Conservation (phyloP, 2,329 filamentous ascomycete species). For the Aspergillus sclerotialis region DNA sequence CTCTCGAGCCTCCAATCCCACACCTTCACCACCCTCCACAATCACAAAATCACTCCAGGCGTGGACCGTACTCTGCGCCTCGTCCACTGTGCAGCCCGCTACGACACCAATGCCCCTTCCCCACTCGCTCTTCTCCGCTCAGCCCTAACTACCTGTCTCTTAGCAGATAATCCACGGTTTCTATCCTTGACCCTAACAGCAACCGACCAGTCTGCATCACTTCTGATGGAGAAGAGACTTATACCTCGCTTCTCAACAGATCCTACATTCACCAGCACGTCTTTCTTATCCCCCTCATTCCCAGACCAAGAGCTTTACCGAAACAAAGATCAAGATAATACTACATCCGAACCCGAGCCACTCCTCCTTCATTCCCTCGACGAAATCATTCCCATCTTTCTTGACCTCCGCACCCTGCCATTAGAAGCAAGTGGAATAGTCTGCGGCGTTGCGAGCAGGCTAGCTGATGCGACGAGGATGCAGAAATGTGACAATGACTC, state of each 20-base stretch:
- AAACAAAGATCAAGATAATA: constrained; percentile 30
- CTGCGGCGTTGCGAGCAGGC: constrained; percentile 78
- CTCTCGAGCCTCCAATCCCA: constrained; percentile 73
- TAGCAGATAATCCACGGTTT: constrained; percentile 40
- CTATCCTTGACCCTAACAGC: constrained; percentile 41
- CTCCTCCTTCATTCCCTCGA: constrained; percentile 67
- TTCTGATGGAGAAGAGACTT: constrained; percentile 39
- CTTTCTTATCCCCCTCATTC: constrained; percentile 51
- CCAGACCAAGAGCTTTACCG: too few relatives aligned
- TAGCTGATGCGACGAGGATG: constrained; percentile 73
- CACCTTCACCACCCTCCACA: constrained; percentile 78
- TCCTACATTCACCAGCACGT: constrained; percentile 1
- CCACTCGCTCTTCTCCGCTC: constrained; percentile 33
- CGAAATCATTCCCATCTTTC: constrained; percentile 72
- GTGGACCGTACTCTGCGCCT: constrained; percentile 64
- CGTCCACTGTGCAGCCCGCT: constrained; percentile 69
- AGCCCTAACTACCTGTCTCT: constrained; percentile 29
- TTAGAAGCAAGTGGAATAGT: constrained; percentile 91
- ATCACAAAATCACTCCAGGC: constrained; percentile 65
- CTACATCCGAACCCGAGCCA: too few relatives aligned
- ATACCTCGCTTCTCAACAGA: constrained; percentile 65
- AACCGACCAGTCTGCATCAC: constrained; percentile 38
- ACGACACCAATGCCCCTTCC: constrained; percentile 33
- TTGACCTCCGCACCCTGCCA: constrained; percentile 74
- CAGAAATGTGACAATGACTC: too few relatives aligned